These are phyloP conservation scores for Atkinsonella texensis DNA, from an alignment of 2,329 filamentous ascomycete species.

Conservation along the genomic window DNA sequence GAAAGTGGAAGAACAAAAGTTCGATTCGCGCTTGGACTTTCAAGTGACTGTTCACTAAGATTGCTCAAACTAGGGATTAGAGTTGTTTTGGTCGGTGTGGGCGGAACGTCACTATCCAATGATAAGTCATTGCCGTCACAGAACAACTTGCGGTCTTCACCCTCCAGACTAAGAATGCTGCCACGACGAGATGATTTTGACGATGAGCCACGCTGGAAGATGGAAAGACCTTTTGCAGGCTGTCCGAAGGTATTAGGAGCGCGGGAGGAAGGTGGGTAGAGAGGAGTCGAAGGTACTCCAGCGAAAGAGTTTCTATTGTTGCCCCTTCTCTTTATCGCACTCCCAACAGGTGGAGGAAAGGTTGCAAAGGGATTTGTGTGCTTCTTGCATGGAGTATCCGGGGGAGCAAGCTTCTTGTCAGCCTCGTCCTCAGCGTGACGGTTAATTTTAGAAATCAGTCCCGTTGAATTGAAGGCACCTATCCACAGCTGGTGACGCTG, in stretches of 20 bases:
- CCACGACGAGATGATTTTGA: slow-evolving; percentile 37
- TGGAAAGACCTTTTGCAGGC: slow-evolving; percentile 49
- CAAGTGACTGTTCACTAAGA: slow-evolving; percentile 26
- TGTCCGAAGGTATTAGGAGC: slow-evolving; percentile 38
- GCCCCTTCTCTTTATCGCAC: slow-evolving; percentile 49
- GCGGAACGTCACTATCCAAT: slow-evolving; percentile 57
- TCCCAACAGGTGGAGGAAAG: slow-evolving; percentile 47
- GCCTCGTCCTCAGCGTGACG: slow-evolving; percentile 60
- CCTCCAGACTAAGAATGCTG: slow-evolving; percentile 73
- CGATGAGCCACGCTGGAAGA: slow-evolving; percentile 48
- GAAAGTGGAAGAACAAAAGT: slow-evolving; percentile 31
- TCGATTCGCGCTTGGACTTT: slow-evolving; percentile 36
- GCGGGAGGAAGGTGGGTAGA: slow-evolving; percentile 46
- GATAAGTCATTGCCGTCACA: slow-evolving; percentile 17
- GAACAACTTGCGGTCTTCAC: slow-evolving; percentile 52
- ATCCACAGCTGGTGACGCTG: slow-evolving; percentile 51
- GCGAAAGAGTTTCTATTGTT: slow-evolving; percentile 58
- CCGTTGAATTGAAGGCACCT: slow-evolving; percentile 86
- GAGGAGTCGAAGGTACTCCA: slow-evolving; percentile 66
- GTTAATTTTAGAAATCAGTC: slow-evolving; percentile 89
- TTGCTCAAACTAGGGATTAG: slow-evolving; percentile 30
- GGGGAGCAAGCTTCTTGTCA: slow-evolving; percentile 57
- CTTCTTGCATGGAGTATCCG: slow-evolving; percentile 94
- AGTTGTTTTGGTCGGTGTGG: slow-evolving; percentile 76
- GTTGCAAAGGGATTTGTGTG: slow-evolving; percentile 58